Base-by-base conservation (phyloP, 108 stramenopile species). In the Cyclotella atomus region DNA sequence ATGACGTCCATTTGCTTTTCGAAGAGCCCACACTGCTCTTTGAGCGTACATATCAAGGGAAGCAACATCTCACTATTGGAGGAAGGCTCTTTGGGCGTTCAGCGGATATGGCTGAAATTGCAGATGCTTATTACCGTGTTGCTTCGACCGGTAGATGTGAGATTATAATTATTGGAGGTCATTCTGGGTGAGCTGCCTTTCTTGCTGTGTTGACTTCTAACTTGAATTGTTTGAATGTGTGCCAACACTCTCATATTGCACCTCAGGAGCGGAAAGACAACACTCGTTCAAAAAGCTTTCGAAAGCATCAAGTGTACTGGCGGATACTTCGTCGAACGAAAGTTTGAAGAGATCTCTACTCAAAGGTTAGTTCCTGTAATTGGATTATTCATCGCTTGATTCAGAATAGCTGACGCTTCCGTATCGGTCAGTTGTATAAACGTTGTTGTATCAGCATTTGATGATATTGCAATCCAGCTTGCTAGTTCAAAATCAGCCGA, bases 391-490 rank as follows among this genome's bases (percentile, higher is more conserved):
- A 12, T 12, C 7, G 12, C 38, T 9, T 41, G 38, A 41, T 12
- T 41, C 12, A 9, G 7, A 12, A 9, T 41, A 7, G 38, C 38
- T 41, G 9, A 9, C 38, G 9, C 38, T 12, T 41, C 12, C 38
- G 7, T 41, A 7, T 9, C 12, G 7, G 9, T 19, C n/a, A 49
- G 47, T 17, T 49, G 47, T 49, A n/a, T 49, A 17, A n/a, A 10
- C 4, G 4, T 49, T 4, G 47, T 49, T 4, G 9, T 49, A 49
- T 49, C 47, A 17, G 47, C 47, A 19, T 49, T 49, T 49, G 54
- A 81, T 50, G 67, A 69, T 0, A 43, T 81, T 25, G 65, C 65
- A 30, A 29, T 54, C 10, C 32, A 64, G 32, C 52, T 81, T 25
- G 41, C 49, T 17, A 17, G 60, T 43, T 68, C 19, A 7, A 59